Base-by-base conservation (phyloP, 148 eudicot species). In the Silene uniflora region DNA sequence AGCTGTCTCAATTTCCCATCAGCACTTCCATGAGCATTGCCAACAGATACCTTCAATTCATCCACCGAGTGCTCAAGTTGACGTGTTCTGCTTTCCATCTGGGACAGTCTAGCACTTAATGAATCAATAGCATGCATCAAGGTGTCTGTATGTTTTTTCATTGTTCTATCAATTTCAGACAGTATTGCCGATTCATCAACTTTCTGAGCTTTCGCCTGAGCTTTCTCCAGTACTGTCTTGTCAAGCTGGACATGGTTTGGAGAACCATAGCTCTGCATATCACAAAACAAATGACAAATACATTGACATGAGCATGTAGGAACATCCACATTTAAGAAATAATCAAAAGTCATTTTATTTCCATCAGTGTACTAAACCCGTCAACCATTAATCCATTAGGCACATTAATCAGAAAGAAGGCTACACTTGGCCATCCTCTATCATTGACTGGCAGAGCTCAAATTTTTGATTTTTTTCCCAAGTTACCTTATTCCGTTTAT, bases 1-100 rank as follows among this genome's bases (percentile, higher is more conserved):
- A 93, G 74, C 73, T 87, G 92, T 77, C 97, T 88, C 91, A 95
- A 77, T 73, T 90, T 89, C 10, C 93, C 98, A 81, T 95, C 96
- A 56, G 85, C 73, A 75, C 82, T 86, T 56, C 93, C 98, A 81
- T 90, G 83, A 75, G 83, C 88, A 85, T 84, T 89, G 75, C 89
- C 92, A 76, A 87, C 78, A 72, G 89, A 82, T 23, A 81, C 63
- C 86, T 89, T 95, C 85, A 95, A 70, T 73, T 95, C 97, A 88
- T 92, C 93, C 73, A 95, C 71, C n/a, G 91, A 85, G 75, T 88
- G 79, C 80, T 95, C 98, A 75, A 95, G 84, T 61, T 85, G 81
- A 64, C 86, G 86, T 67, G 86, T 88, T 80, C 96, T 86, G 64
- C 82, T 86, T 80, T 94, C 98, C 81, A 94, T 78, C 84, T 92